These are phyloP conservation scores for Metarhizium humberi DNA, from an alignment of 2,329 filamentous ascomycete species.

Conservation along the genomic window DNA sequence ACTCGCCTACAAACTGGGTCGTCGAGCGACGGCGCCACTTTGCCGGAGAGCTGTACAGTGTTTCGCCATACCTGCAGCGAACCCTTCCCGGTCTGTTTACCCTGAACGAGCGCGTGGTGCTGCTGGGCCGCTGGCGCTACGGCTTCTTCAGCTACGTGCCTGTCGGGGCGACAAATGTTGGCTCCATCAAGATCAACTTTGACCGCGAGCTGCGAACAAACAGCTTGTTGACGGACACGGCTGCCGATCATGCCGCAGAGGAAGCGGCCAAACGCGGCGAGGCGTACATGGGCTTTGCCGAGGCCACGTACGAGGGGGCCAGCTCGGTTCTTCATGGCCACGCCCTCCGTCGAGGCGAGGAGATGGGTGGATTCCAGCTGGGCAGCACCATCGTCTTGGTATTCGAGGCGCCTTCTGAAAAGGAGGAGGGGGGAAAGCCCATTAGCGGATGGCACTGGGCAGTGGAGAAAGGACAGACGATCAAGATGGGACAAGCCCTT, in stretches of 20 bases:
- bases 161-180: slow-evolving; percentile 94
- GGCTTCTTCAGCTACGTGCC: slow-evolving; percentile 96
- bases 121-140: slow-evolving; percentile 90
- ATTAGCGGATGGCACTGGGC: slow-evolving; percentile 74
- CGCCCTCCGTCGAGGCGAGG: slow-evolving; percentile 76
- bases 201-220: slow-evolving; percentile 91
- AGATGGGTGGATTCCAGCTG: slow-evolving; percentile 97
- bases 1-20: slow-evolving; percentile 91
- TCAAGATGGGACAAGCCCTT: slow-evolving; percentile 82
- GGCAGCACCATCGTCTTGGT: slow-evolving; percentile 93
- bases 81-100: slow-evolving; percentile 92
- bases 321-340: slow-evolving; percentile 74
- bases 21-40: slow-evolving; percentile 94
- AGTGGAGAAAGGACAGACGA: slow-evolving; percentile 75
- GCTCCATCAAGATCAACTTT: slow-evolving; percentile 94
- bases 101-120: slow-evolving; percentile 88
- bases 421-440: slow-evolving; percentile 39
- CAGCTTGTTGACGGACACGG: slow-evolving; percentile 83
- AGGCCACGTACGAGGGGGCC: slow-evolving; percentile 78
- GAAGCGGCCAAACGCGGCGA: slow-evolving; percentile 68
- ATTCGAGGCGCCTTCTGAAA: slow-evolving; percentile 77
- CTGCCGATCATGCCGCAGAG: slow-evolving; percentile 76
- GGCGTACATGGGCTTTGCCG: slow-evolving; percentile 80
- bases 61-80: slow-evolving; percentile 88
- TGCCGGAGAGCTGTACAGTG: slow-evolving; percentile 88